Evolutionary conservation across 2,329 filamentous ascomycete genomes (phyloP).

Genomic region (Xylaria sp.): DNA sequence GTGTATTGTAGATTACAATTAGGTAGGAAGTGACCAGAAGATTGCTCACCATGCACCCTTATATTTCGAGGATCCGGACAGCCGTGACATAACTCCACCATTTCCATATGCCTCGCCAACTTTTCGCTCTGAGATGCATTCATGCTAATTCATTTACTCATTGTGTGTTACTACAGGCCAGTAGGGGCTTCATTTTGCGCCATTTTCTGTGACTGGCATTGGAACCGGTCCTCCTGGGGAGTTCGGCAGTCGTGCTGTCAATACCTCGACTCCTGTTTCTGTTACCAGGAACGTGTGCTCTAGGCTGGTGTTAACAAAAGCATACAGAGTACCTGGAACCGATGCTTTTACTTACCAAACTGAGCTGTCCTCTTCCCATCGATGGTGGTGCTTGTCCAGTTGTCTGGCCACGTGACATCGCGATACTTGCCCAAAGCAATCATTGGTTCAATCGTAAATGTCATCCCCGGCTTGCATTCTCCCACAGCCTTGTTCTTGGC

Average conservation of each 20-base stretch:
- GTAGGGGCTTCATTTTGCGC: constrained; percentile 35
- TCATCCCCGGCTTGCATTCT: constrained; percentile 94
- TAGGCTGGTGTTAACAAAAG: constrained; percentile 44
- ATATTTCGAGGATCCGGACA: neutral
- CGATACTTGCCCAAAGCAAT: constrained; percentile 90
- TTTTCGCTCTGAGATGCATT: constrained; percentile 15
- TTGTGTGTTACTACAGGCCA: constrained; percentile 16
- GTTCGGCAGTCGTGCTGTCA: constrained; percentile 77
- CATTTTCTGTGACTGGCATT: constrained; percentile 56
- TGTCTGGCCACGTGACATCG: constrained; percentile 97
- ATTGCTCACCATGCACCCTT: neutral
- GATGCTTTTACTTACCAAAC: constrained; percentile 73
- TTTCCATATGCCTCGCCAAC: neutral
- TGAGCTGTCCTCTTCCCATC: constrained; percentile 93
- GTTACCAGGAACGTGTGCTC: constrained; percentile 89
- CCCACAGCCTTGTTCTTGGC: constrained; percentile 98
- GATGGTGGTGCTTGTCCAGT: constrained; percentile 95
- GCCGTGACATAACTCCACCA: neutral
- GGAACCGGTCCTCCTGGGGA: constrained; percentile 81
- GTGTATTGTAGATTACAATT: constrained; percentile 1
- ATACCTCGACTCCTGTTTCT: constrained; percentile 82
- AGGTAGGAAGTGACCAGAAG: neutral
- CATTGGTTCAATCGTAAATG: constrained; percentile 99
- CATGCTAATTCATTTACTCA: constrained; percentile 12
- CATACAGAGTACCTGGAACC: neutral